These are phyloP conservation scores for Proliferodiscus dingleyae DNA, from an alignment of 2,329 filamentous ascomycete species.

Conservation along the genomic window DNA sequence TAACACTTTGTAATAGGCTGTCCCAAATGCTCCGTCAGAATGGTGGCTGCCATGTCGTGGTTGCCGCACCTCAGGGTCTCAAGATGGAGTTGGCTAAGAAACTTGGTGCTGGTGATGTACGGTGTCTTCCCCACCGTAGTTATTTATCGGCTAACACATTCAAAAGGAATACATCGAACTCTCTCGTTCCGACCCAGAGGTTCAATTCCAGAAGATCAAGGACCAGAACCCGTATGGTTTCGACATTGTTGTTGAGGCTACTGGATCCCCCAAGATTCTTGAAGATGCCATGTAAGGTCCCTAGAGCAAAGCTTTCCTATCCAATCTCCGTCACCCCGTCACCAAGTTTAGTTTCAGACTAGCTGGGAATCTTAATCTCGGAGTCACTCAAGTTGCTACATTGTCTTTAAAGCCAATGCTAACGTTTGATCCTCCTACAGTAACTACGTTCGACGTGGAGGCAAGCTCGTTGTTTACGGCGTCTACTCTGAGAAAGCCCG, in stretches of 20 bases:
- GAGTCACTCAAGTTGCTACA: too few relatives aligned
- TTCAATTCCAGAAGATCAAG: constrained; percentile 59
- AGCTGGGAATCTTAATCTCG: too few relatives aligned
- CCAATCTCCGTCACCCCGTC: too few relatives aligned
- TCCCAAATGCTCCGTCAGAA: constrained; percentile 54
- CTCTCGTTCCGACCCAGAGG: constrained; percentile 48
- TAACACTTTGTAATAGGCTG: too few relatives aligned
- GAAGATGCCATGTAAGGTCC: constrained; percentile 43
- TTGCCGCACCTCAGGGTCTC: constrained; percentile 62
- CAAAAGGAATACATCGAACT: constrained; percentile 43
- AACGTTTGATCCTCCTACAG: neutral
- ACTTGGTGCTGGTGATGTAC: constrained; percentile 47
- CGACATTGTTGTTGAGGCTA: constrained; percentile 68
- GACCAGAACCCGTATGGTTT: constrained; percentile 66
- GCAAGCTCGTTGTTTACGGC: constrained; percentile 66
- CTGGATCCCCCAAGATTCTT: constrained; percentile 63
- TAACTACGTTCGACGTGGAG: constrained; percentile 65
- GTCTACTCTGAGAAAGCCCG: constrained; percentile 60
- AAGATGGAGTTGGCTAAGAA: constrained; percentile 66
- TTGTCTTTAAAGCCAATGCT: too few relatives aligned
- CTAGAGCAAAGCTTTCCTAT: neutral
- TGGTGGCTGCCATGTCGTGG: constrained; percentile 64
- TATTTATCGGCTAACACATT: neutral
- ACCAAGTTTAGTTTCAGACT: too few relatives aligned
- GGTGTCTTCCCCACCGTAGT: neutral